Evolutionary conservation across 106 monocot species (phyloP).

Genomic region (Apostasia shenzhenica): DNA sequence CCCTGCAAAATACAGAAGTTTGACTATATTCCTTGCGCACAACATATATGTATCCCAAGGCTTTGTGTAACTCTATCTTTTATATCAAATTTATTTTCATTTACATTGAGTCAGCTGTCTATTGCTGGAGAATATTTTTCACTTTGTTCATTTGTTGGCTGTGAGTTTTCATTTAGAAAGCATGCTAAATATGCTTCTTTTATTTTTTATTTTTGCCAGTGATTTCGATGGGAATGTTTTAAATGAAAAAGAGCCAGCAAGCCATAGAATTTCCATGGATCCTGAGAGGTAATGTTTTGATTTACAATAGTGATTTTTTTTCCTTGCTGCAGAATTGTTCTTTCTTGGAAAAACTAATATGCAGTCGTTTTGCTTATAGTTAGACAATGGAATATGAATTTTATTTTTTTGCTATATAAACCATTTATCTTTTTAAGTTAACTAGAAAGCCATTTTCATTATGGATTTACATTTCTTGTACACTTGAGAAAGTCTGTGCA

Average conservation of each 20-base stretch:
- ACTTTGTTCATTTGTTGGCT: no score
- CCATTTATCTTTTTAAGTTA: not conserved
- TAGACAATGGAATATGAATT: not conserved
- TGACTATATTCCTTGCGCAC: no score
- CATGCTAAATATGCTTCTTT: not conserved
- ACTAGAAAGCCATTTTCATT: not conserved
- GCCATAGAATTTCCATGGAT: constrained; percentile 6
- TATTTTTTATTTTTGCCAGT: not conserved
- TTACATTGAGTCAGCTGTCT: no score
- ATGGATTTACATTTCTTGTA: not conserved
- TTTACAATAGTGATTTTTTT: constrained; percentile 1
- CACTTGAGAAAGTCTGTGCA: not conserved
- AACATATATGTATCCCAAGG: no score
- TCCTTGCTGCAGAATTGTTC: not conserved
- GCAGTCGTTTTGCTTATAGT: no score
- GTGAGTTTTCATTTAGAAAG: no score
- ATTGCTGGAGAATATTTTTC: no score
- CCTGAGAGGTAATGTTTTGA: not conserved
- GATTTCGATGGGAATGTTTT: constrained; percentile 1
- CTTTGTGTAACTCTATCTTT: no score
- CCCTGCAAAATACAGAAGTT: no score
- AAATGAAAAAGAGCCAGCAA: constrained; percentile 1
- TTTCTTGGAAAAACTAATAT: not conserved
- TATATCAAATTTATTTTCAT: no score
- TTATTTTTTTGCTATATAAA: not conserved